Evolutionary conservation across 495 filamentous ascomycete species (phyloP), one percentile per base, ranked within the genome.

Genomic region (Trichoderma virens): DNA sequence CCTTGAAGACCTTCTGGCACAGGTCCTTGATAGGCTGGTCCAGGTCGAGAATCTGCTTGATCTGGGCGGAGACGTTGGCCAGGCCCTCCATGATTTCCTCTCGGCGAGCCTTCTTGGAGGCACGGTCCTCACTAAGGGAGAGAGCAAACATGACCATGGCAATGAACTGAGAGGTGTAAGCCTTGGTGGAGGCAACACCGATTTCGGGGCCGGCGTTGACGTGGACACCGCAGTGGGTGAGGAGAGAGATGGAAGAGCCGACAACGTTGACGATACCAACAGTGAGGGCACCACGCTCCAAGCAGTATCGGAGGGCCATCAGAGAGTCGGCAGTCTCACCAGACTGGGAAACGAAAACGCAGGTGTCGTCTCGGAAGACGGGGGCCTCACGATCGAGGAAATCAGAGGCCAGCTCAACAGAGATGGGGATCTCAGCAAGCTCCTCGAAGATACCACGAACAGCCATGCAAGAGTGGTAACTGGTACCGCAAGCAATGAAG

Each of bases 91-190:
- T 96, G 73, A 98, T 98, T 75, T 97, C 93, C 75, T 96, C 90
- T 25, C 93, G 87, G 69, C 95, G 83, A 85, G 91, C 86, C 51
- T 88, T 85, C 85, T 98, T 98, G 35, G 92, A 96, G 39, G 92
- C 90, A 65, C 95, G 90, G 74, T 98, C 94, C 78, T 98, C 94
- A 65, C 90, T 92, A 61, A 98, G 85, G 59, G 92, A 96, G 62
- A 98, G 80, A 7, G 95, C 94, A 74, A 98, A 97, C 94, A 98
- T 98, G 76, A 98, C 88, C 89, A 98, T 96, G 68, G 95, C 96
- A 68, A 98, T 88, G 74, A 97, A 98, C 74, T 98, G 94, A 28
- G 94, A 97, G 2, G 94, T 98, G 78, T 98, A 98, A 13, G 94
- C 94, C 82, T 98, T 98, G 72, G 94, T 98, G 47, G 93, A 97